Conservation (phyloP, 2,329 filamentous ascomycete genomes). For the Mycosphaerelloides madeirae region DNA sequence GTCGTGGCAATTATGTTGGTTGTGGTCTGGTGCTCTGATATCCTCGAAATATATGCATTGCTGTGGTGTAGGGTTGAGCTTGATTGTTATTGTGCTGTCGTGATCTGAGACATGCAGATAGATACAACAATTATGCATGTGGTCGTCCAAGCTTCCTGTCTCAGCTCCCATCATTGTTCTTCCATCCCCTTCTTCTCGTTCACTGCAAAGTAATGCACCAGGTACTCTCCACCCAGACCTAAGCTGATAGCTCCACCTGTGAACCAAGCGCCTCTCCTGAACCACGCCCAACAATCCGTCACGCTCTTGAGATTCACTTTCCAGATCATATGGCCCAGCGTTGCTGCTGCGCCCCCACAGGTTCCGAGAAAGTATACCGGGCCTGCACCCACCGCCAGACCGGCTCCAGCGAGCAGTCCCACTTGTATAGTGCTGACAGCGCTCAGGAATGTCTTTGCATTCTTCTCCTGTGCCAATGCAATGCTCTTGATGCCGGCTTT, state of each 20-base stretch:
- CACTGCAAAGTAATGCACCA: slow-evolving; percentile 14
- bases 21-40: no score
- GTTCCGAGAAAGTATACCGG: slow-evolving; percentile 56
- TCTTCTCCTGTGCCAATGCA: slow-evolving; percentile 69
- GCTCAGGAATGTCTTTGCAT: slow-evolving; percentile 71
- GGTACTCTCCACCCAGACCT: slow-evolving; percentile 54
- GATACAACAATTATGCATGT: no score
- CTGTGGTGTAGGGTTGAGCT: no score
- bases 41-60: no score
- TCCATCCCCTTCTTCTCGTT: slow-evolving; percentile 4
- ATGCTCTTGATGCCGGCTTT: slow-evolving; percentile 88
- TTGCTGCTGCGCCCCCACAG: slow-evolving; percentile 53
- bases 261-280: slow-evolving; percentile 57
- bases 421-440: slow-evolving; percentile 67
- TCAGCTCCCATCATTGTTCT: neutral
- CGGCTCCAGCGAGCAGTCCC: slow-evolving; percentile 64
- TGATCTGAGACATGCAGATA: no score
- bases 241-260: slow-evolving; percentile 56
- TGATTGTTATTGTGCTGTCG: no score
- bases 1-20: no score
- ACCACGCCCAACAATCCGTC: slow-evolving; percentile 61
- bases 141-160: no score
- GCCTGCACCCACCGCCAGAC: slow-evolving; percentile 56
- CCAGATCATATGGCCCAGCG: slow-evolving; percentile 56
- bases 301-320: slow-evolving; percentile 54